phyloP scores from a whole-genome alignment of 164 flowering plant species.

The Nelumbo lutea region DNA sequence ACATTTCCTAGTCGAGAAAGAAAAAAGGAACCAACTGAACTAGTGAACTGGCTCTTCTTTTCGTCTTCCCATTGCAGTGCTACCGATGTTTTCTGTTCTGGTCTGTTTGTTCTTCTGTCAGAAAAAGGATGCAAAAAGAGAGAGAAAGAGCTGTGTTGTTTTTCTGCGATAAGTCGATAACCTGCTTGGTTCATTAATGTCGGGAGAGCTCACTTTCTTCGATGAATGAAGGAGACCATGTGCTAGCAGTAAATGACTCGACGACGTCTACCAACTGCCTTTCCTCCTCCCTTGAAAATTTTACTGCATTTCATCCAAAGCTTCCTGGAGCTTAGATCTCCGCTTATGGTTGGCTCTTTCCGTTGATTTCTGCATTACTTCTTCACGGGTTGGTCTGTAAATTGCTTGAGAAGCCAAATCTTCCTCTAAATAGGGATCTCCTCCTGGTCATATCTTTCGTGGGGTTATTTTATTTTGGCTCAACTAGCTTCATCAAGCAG shows the following conservation, averaged over 20 bases:
- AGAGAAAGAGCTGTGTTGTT: too few species aligned
- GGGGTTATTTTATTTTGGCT: background rate
- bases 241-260: background rate
- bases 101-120: too few species aligned
- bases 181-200: too few species aligned
- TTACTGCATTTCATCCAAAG: background rate
- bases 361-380: background rate
- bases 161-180: too few species aligned
- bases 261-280: background rate
- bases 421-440: background rate
- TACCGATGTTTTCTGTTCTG: too few species aligned
- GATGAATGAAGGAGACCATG: background rate
- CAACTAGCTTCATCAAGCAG: background rate
- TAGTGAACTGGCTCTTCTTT: too few species aligned
- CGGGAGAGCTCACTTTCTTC: too few species aligned
- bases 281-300: background rate
- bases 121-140: too few species aligned
- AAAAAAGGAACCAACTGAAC: too few species aligned
- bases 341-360: too few species aligned
- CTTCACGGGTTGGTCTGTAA: background rate
- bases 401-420: background rate
- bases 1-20: too few species aligned
- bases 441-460: background rate
- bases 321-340: background rate
- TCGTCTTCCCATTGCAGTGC: too few species aligned